These are phyloP conservation scores for Crassisporium funariophilum DNA, from an alignment of 768 basidiomycete species.

Conservation along the genomic window DNA sequence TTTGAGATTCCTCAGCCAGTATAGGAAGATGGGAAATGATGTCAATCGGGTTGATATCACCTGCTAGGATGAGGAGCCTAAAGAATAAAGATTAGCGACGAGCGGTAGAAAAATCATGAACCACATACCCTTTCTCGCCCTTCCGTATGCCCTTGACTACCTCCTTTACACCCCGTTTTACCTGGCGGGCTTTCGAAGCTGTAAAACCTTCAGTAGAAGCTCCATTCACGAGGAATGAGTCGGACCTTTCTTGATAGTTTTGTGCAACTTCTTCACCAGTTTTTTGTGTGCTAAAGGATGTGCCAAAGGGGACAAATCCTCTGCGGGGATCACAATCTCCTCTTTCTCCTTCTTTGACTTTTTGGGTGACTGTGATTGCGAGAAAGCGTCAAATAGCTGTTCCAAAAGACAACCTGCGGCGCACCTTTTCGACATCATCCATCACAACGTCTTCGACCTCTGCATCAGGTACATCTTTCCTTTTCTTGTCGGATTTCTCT, in stretches of 20 bases:
- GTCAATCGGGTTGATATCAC: slow-evolving; percentile 97
- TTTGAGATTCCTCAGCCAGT: slow-evolving; percentile 89
- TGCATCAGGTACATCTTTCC: slow-evolving; percentile 45
- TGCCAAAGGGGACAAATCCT: slow-evolving; percentile 92
- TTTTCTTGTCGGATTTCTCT: slow-evolving; percentile 75
- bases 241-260: slow-evolving; percentile 89
- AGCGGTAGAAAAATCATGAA: slow-evolving; percentile 2
- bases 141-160: slow-evolving; percentile 97
- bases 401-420: neutral
- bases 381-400: slow-evolving; percentile 7
- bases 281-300: slow-evolving; percentile 93
- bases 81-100: neutral
- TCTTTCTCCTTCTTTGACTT: slow-evolving; percentile 63
- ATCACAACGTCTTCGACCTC: slow-evolving; percentile 53
- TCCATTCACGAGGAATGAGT: slow-evolving; percentile 1
- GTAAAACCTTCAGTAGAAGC: neutral
- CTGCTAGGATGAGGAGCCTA: slow-evolving; percentile 89
- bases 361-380: slow-evolving; percentile 45
- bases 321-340: slow-evolving; percentile 66
- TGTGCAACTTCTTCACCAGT: slow-evolving; percentile 91
- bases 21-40: slow-evolving; percentile 97
- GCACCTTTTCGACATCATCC: slow-evolving; percentile 39
- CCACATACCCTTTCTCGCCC: slow-evolving; percentile 89
- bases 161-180: slow-evolving; percentile 98
- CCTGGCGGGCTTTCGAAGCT: slow-evolving; percentile 94